These are phyloP conservation scores for Neospermospora avenae DNA, from an alignment of 2,329 filamentous ascomycete species.

Conservation along the genomic window DNA sequence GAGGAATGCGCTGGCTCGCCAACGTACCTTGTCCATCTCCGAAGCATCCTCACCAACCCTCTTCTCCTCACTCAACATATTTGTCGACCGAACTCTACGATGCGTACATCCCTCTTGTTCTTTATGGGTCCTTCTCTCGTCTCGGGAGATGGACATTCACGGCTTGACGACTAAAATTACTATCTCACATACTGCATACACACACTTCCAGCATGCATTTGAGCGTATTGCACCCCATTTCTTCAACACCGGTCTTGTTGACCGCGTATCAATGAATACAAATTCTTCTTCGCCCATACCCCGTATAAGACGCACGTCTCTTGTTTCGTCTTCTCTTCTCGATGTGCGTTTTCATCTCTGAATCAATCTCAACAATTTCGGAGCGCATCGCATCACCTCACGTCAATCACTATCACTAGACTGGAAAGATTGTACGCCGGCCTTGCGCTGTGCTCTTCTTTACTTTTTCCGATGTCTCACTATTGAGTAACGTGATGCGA, in stretches of 20 bases:
- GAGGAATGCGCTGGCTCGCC: background rate
- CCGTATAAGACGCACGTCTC: slow-evolving; percentile 20
- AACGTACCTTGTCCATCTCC: background rate
- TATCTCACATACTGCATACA: too few relatives aligned
- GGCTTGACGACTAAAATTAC: slow-evolving; percentile 22
- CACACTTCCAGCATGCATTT: slow-evolving; percentile 7
- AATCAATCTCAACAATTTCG: background rate
- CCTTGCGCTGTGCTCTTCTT: slow-evolving; percentile 18
- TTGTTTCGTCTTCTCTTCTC: slow-evolving; percentile 12
- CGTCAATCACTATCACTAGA: slow-evolving; percentile 1
- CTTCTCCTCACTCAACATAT: background rate
- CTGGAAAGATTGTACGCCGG: slow-evolving; percentile 6
- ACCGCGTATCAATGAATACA: background rate
- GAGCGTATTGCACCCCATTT: too few relatives aligned
- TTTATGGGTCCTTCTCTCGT: slow-evolving; percentile 19
- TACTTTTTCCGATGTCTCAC: background rate
- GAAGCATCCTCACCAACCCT: background rate
- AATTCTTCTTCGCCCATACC: slow-evolving; percentile 27
- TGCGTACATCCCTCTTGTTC: slow-evolving; percentile 25
- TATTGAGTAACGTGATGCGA: background rate
- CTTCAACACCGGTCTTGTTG: too few relatives aligned
- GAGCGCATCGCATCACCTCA: background rate
- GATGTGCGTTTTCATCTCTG: slow-evolving; percentile 5
- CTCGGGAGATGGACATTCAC: slow-evolving; percentile 20
- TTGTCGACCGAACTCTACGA: slow-evolving; percentile 17